These are phyloP conservation scores for Komagataella pseudopastoris DNA, from an alignment of 805 yeast genomes.

Conservation along the genomic window DNA sequence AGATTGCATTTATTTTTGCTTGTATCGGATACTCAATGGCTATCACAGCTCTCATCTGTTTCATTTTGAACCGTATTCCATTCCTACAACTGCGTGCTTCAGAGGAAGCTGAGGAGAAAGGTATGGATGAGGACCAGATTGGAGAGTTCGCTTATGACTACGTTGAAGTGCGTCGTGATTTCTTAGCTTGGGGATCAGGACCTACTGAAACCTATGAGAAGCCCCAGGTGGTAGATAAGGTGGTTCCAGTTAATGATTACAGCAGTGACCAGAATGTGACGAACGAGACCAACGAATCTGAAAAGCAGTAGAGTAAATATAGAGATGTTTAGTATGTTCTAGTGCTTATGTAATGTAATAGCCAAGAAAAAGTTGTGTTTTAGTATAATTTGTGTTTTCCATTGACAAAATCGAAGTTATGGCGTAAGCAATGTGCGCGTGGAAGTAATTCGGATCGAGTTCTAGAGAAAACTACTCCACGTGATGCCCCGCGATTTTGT, in stretches of 20 bases:
- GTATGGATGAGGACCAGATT: conserved; percentile 93
- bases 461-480: neutral
- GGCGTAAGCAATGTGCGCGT: no score
- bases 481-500: neutral
- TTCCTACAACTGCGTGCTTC: conserved; percentile 68
- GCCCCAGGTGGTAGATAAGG: neutral
- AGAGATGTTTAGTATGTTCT: neutral
- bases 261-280: neutral
- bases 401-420: no score
- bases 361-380: neutral
- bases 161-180: conserved; percentile 92
- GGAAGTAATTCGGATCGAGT: no score
- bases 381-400: neutral
- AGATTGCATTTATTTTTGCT: conserved; percentile 72
- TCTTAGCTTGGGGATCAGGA: conserved; percentile 31
- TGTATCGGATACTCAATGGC: conserved; percentile 61
- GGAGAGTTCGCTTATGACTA: conserved; percentile 99
- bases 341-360: neutral
- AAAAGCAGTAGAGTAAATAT: neutral
- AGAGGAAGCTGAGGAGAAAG: conserved; percentile 76
- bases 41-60: conserved; percentile 67
- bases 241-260: neutral
- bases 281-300: neutral
- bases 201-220: neutral
- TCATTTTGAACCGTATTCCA: conserved; percentile 64